phyloP scores from a whole-genome alignment of 1,284 basidiomycete species.

The Meripilus lineatus region DNA sequence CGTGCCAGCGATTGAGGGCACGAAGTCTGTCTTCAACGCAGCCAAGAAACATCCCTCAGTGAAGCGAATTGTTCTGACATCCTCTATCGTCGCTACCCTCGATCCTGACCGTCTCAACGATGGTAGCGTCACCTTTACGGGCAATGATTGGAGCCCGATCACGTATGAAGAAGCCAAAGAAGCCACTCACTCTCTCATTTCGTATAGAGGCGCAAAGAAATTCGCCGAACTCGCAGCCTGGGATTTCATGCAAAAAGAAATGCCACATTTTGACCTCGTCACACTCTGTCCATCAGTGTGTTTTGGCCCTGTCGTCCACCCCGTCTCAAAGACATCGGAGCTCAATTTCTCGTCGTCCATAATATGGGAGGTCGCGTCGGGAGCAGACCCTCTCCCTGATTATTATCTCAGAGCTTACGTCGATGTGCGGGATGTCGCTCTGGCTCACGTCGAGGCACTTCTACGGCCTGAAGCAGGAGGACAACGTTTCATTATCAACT shows the following conservation, averaged over 20 bases:
- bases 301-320: conserved; percentile 12
- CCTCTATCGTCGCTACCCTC: conserved; percentile 53
- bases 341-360: conserved; percentile 6
- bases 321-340: conserved; percentile 4
- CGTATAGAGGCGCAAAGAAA: conserved; percentile 14
- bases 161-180: conserved; percentile 8
- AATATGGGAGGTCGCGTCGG: too few relatives aligned
- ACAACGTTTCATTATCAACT: conserved; percentile 7
- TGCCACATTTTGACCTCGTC: conserved; percentile 12
- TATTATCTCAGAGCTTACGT: too few relatives aligned
- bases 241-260: conserved; percentile 9
- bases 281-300: conserved; percentile 12
- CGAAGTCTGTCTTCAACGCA: conserved; percentile 22
- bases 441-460: too few relatives aligned
- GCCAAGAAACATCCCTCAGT: conserved; percentile 29
- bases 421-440: too few relatives aligned
- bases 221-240: conserved; percentile 13
- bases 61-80: conserved; percentile 63
- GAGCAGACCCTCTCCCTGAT: conserved; percentile 1
- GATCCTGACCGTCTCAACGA: too few relatives aligned
- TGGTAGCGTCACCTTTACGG: too few relatives aligned
- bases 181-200: conserved; percentile 2
- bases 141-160: too few relatives aligned
- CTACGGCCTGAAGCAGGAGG: conserved; percentile 11
- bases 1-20: conserved; percentile 26